A percentile compares a stretch with the other conserved stretches of the same genome.
phyloP scores from a whole-genome alignment of 108 stramenopile species.

The Pinguiococcus pyrenoidosus region DNA sequence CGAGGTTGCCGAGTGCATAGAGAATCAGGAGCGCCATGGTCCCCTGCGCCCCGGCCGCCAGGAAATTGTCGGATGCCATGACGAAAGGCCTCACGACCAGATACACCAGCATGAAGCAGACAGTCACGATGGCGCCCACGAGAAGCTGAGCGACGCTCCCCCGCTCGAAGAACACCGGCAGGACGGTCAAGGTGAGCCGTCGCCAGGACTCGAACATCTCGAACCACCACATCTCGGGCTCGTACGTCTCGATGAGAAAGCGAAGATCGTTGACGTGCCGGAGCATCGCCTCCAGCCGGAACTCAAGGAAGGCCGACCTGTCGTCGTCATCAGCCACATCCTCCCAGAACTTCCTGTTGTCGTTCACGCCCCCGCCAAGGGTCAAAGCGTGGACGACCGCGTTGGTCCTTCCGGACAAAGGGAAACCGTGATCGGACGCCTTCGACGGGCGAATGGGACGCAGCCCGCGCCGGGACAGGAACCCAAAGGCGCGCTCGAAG shows the following conservation, averaged over 20 bases:
- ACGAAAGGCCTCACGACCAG: constrained; percentile 1
- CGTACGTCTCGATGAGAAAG: constrained; percentile 2
- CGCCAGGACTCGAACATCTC: constrained; percentile 8
- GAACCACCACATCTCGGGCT: constrained; percentile 8
- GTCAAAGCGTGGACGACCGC: too few relatives aligned
- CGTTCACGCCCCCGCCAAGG: too few relatives aligned
- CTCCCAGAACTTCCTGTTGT: background rate
- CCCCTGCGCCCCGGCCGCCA: background rate
- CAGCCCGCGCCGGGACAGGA: too few relatives aligned
- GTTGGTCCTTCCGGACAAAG: too few relatives aligned
- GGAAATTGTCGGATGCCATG: background rate
- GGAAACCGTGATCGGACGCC: too few relatives aligned
- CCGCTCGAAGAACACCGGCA: constrained; percentile 3
- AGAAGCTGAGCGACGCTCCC: constrained; percentile 1
- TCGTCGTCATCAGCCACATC: too few relatives aligned
- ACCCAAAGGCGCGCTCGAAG: too few relatives aligned
- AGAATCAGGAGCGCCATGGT: background rate
- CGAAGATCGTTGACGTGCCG: too few relatives aligned
- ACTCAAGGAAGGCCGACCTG: too few relatives aligned
- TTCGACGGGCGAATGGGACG: too few relatives aligned
- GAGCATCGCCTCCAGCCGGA: too few relatives aligned
- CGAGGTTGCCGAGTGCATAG: background rate
- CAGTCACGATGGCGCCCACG: background rate
- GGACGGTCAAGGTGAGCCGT: constrained; percentile 5
- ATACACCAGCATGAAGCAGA: background rate